A percentile compares a stretch with the other conserved stretches of the same genome.
Conservation (phyloP, 2,329 filamentous ascomycete genomes). For the Bretziella fagacearum region DNA sequence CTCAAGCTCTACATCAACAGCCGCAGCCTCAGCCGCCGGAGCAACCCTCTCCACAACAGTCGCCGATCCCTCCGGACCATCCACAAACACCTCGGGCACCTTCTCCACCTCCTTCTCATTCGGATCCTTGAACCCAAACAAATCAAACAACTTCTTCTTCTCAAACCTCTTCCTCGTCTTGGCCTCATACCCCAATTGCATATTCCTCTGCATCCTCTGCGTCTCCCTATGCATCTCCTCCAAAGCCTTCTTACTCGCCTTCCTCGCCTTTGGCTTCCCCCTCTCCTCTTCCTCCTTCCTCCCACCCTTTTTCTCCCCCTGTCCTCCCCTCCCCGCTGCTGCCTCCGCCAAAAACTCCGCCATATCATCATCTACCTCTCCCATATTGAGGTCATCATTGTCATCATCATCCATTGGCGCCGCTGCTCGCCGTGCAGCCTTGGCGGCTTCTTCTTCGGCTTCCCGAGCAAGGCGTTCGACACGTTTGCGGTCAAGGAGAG, state of each 20-base stretch:
- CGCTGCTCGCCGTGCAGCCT: constrained; percentile 27
- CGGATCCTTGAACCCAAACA: constrained; percentile 54
- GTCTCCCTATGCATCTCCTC: constrained; percentile 94
- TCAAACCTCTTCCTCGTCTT: constrained; percentile 84
- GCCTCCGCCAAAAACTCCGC: constrained; percentile 5
- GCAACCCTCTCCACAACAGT: constrained; percentile 13
- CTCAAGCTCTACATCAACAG: not conserved
- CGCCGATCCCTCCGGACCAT: constrained; percentile 18
- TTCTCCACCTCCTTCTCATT: constrained; percentile 20
- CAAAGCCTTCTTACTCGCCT: constrained; percentile 84
- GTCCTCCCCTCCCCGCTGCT: constrained; percentile 32
- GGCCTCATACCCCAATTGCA: constrained; percentile 80
- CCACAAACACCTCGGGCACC: constrained; percentile 19
- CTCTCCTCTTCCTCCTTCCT: constrained; percentile 52
- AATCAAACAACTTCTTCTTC: constrained; percentile 64
- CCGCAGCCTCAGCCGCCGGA: constrained; percentile 19
- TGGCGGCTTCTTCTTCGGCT: constrained; percentile 30
- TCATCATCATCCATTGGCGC: constrained; percentile 24
- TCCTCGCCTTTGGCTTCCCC: constrained; percentile 51
- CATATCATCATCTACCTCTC: constrained; percentile 35
- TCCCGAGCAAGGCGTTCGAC: constrained; percentile 53
- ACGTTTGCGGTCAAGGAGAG: constrained; percentile 56
- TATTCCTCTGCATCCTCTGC: constrained; percentile 72
- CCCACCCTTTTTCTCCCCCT: constrained; percentile 46
- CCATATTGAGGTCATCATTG: constrained; percentile 22